phyloP scores from a whole-genome alignment of 1,284 basidiomycete genomes.

The Xerocomus cyaneibrunnescens region DNA sequence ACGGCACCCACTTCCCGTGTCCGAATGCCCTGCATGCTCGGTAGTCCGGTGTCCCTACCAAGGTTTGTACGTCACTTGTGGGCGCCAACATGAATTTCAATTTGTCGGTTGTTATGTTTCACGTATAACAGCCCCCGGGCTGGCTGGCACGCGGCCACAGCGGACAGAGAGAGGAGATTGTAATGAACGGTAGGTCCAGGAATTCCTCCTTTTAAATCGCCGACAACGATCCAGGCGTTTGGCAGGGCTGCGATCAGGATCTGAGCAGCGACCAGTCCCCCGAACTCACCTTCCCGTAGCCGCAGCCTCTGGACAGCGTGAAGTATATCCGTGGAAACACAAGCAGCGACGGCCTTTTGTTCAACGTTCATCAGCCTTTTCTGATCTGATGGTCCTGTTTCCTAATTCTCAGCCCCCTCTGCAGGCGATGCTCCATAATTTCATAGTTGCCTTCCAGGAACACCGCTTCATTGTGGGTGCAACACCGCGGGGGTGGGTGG shows the following conservation, averaged over 20 bases:
- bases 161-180: not conserved
- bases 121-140: constrained; percentile 1
- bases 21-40: not conserved
- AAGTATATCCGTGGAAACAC: not conserved
- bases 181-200: constrained; percentile 1
- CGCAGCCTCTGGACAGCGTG: not conserved
- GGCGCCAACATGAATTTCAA: not conserved
- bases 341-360: not conserved
- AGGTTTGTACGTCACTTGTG: constrained; percentile 8
- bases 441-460: not conserved
- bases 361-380: not conserved
- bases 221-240: not conserved
- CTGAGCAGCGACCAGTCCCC: not conserved
- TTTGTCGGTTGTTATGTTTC: not conserved
- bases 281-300: not conserved
- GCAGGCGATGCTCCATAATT: not conserved
- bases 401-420: not conserved
- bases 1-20: not conserved
- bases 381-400: not conserved
- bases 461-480: constrained; percentile 23
- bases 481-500: not conserved
- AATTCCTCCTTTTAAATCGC: not conserved
- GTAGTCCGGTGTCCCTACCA: not conserved
- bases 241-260: not conserved
- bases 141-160: not conserved